These are phyloP conservation scores for Nakazawaea holstii DNA, from an alignment of 805 yeast species.

Conservation along the genomic window DNA sequence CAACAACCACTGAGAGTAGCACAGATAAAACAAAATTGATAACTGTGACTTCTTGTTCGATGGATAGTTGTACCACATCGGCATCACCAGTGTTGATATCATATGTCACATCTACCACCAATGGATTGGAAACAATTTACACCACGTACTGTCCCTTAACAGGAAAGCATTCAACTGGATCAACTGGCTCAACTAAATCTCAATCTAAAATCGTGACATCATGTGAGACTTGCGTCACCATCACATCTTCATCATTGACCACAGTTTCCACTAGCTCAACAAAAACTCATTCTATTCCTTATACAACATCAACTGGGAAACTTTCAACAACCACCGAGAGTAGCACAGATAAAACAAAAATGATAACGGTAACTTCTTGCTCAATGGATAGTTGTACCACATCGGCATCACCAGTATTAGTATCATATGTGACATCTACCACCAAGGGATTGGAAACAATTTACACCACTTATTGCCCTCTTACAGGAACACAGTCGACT, in stretches of 20 bases:
- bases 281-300: too few relatives aligned
- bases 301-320: too few relatives aligned
- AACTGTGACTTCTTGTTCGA: constrained; percentile 27
- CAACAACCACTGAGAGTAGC: too few relatives aligned
- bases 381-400: constrained; percentile 23
- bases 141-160: constrained; percentile 36
- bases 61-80: constrained; percentile 22
- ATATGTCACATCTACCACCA: constrained; percentile 24
- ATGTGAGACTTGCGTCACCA: too few relatives aligned
- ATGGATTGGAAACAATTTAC: constrained; percentile 29
- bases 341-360: too few relatives aligned
- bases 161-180: constrained; percentile 3
- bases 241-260: too few relatives aligned
- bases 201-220: too few relatives aligned
- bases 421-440: constrained; percentile 27
- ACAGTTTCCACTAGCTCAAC: too few relatives aligned
- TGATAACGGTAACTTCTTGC: constrained; percentile 29
- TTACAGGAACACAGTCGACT: constrained; percentile 13
- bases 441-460: constrained; percentile 25
- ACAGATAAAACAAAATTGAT: too few relatives aligned
- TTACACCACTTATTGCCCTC: constrained; percentile 38
- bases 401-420: constrained; percentile 17
- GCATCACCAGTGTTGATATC: constrained; percentile 21
- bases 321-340: too few relatives aligned
- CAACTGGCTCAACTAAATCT: too few relatives aligned